Evolutionary conservation across 176 grass and related monocot genomes (phyloP), one percentile per base, ranked within the genome.

Genomic region (Eragrostis nindensis): DNA sequence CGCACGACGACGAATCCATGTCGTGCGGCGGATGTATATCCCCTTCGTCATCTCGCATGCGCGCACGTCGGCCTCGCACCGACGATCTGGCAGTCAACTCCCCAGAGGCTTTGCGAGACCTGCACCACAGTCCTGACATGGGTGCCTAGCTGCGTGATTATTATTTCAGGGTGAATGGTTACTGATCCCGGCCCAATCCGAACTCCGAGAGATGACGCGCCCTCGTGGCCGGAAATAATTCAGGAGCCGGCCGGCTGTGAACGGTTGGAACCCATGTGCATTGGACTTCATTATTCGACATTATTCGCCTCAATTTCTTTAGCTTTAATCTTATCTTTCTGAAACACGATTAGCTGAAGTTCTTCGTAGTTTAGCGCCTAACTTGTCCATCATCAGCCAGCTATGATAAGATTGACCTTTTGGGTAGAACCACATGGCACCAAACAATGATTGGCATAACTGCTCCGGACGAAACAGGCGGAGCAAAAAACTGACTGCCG

Each of bases 241-340:
- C 39, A 22, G 32, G 17, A 42, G 29, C n/a, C n/a, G n/a, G n/a
- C 69, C 41, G 43, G 82, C 8, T n/a, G 39, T 55, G 82, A 55
- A 75, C 73, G 57, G 72, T 60, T 76, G 82, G 25, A 83, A 56
- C 17, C 82, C 82, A 76, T 67, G 71, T 83, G 81, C 30, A 1
- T 30, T 5, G 61, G 9, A 8, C 62, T 67, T 48, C 49, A 68
- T 66, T 18, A n/a, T n/a, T n/a, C n/a, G n/a, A n/a, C n/a, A n/a
- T n/a, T n/a, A 59, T 77, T 60, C 73, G 8, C 53, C 40, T 36
- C 3, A 2, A 55, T 68, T 26, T 80, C 38, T 61, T 61, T 29
- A 66, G n/a, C n/a, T n/a, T n/a, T n/a, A n/a, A n/a, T n/a, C 21
- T 3, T 67, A 4, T 42, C 4, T 68, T 22, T n/a, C 41, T 11